phyloP scores from a whole-genome alignment of 2,329 filamentous ascomycete genomes.

The Cylindrodendrum hubeiense region DNA sequence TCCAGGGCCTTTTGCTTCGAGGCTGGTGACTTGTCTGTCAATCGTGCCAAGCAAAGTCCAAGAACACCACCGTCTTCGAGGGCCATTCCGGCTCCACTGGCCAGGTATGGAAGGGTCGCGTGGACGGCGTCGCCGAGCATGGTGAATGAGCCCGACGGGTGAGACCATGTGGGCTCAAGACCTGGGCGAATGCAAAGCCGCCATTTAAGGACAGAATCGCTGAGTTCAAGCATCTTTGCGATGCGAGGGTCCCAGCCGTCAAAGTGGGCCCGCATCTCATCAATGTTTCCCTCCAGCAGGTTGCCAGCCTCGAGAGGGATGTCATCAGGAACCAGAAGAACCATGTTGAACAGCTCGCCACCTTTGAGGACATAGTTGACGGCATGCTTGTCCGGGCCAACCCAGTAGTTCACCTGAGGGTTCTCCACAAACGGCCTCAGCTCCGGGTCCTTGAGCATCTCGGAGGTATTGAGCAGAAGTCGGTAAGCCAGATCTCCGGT shows the following conservation, averaged over 20 bases:
- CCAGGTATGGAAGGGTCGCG: conserved; percentile 73
- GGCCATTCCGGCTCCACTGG: conserved; percentile 68
- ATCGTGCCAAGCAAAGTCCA: conserved; percentile 64
- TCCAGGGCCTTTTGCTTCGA: conserved; percentile 51
- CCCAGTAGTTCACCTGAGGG: conserved; percentile 66
- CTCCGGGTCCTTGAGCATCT: conserved; percentile 60
- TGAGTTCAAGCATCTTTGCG: conserved; percentile 67
- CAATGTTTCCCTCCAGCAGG: conserved; percentile 44
- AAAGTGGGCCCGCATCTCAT: conserved; percentile 62
- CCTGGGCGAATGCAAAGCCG: conserved; percentile 67
- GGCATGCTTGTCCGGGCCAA: conserved; percentile 64
- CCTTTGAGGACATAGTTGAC: conserved; percentile 60
- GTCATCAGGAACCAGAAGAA: conserved; percentile 60
- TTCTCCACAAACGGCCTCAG: conserved; percentile 57
- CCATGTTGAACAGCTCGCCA: conserved; percentile 59
- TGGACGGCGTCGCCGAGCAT: conserved; percentile 75
- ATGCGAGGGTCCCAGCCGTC: conserved; percentile 70
- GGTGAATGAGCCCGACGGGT: conserved; percentile 66
- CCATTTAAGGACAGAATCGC: conserved; percentile 72
- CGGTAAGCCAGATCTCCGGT: conserved; percentile 70
- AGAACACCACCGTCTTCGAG: conserved; percentile 71
- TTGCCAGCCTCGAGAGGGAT: conserved; percentile 45
- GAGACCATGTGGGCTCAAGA: conserved; percentile 65
- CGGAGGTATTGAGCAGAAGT: conserved; percentile 60
- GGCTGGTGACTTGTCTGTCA: conserved; percentile 54